Evolutionary conservation across 768 basidiomycete genomes (phyloP), one percentile per base, ranked within the genome.

Genomic region (Chiua virens): DNA sequence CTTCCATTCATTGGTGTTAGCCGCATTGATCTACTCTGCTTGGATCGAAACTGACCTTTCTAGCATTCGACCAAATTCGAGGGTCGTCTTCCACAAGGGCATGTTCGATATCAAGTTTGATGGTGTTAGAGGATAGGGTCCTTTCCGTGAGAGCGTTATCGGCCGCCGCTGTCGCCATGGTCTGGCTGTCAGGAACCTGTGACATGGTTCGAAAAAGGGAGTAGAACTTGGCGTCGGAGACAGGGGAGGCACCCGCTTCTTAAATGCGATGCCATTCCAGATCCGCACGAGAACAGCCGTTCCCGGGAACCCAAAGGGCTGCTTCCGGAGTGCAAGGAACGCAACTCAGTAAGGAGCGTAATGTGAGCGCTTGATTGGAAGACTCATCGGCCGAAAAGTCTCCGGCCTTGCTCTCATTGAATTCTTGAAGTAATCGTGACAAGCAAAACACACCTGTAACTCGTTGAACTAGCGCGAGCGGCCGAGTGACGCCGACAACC

Each of bases 31-130:
- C 21, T 21, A 5, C n/a, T 27, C 15, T 18, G 3, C 15, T 6
- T 8, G 30, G 15, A 25, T 22, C 25, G 9, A 45, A 25, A 45
- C 53, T 17, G 18, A 83, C 86, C 75, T 87, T 87, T 56, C 78
- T 75, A 22, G 75, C 45, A 37, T 64, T 54, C 8, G 81, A 78
- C 86, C 86, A 87, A 49, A 62, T 58, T 35, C 86, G 76, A 1
- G 86, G 86, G 65, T 87, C 86, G 56, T 87, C 76, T 10, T 72
- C 66, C 13, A 87, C 85, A 18, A 52, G 20, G 7, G 60, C 65
- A 47, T 74, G 74, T 47, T 74, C 74, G 18, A 74, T 73, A 40
- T 74, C 75, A 20, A 46, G 53, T 40, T 60, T 54, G 32, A 37
- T 47, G 23, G 25, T 17, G 7, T 18, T 30, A 18, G 56, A 41